Percentiles rank a stretch among this genome's conserved stretches.
These are phyloP conservation scores for Platismatia glauca DNA, from an alignment of 495 filamentous ascomycete species.

Conservation along the genomic window DNA sequence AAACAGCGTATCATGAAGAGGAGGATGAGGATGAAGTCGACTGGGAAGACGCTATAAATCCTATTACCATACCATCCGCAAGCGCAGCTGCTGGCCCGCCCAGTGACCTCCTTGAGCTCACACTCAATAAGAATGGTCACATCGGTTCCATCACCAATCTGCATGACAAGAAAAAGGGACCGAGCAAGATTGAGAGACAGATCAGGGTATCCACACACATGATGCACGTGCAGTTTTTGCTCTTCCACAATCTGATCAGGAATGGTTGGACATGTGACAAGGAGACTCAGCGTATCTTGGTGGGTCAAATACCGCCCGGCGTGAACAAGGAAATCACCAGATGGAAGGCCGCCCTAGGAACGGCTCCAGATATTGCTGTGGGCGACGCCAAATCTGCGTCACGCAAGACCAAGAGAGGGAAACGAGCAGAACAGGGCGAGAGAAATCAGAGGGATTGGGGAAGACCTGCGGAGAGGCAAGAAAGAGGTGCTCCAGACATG, in stretches of 20 bases:
- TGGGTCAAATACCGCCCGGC: slow-evolving; percentile 57
- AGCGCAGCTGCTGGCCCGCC: slow-evolving; percentile 27
- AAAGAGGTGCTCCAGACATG: slow-evolving; percentile 60
- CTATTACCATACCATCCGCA: slow-evolving; percentile 24
- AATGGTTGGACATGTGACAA: slow-evolving; percentile 80
- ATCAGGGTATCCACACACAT: slow-evolving; percentile 73
- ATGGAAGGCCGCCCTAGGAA: slow-evolving; percentile 60
- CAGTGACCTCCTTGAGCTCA: slow-evolving; percentile 63
- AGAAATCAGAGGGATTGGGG: slow-evolving; percentile 63
- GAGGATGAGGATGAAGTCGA: slow-evolving; percentile 61
- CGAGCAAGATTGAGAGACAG: slow-evolving; percentile 70
- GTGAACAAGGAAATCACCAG: slow-evolving; percentile 64
- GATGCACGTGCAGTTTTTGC: slow-evolving; percentile 78
- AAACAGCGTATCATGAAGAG: slow-evolving; percentile 29
- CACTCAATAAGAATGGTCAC: slow-evolving; percentile 49
- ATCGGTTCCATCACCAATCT: slow-evolving; percentile 44
- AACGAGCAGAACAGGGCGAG: slow-evolving; percentile 38
- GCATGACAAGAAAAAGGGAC: slow-evolving; percentile 70
- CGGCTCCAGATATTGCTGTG: slow-evolving; percentile 35
- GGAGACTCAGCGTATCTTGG: slow-evolving; percentile 66
- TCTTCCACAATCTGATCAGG: slow-evolving; percentile 81
- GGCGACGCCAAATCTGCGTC: slow-evolving; percentile 2
- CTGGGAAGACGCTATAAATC: slow-evolving; percentile 76
- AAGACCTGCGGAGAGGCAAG: slow-evolving; percentile 55
- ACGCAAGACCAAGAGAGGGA: slow-evolving; percentile 22